Evolutionary conservation across 139 green algal genomes (phyloP), one percentile per base, ranked within the genome.

Genomic region (Limnomonas spitsbergensis): DNA sequence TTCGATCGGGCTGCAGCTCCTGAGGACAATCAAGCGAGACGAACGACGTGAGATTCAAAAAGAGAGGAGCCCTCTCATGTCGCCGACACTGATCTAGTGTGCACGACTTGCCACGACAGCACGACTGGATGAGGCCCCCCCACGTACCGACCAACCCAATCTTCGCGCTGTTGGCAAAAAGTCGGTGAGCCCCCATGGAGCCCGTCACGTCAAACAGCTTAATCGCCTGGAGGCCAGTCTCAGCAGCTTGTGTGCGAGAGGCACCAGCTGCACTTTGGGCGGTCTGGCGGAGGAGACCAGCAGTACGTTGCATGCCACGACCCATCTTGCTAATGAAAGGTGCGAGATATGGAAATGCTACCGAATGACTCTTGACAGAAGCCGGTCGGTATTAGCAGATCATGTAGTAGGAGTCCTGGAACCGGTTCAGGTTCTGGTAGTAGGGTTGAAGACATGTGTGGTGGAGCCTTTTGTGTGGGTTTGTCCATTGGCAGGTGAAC

Each of bases 141-240:
- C 37, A 20, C 1, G 20, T 66, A 3, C 77, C 68, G 20, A 38
- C n/a, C 20, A 34, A 31, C 14, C 34, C 14, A 14, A 27, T 32
- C 42, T 53, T 36, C 27, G 61, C n/a, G 3, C 35, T 32, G n/a
- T 6, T 29, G 6, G 27, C 26, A 6, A 82, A 40, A 47, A 82
- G 52, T 26, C 78, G 52, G 7, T 53, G 32, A 38, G 38, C 78
- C 36, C 78, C 69, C 20, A 66, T 24, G 3, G 20, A n/a, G 27
- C 78, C 78, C 1, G 68, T 75, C 32, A 78, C 56, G 66, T 82
- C 78, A 6, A 77, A 82, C 1, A 82, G 69, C 78, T 81, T 81
- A 2, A 81, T 39, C 31, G 36, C 31, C 40, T 77, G 38, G 24
- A 72, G 29, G 61, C 61, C 9, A 20, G 29, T 20, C 61, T 72